Base-by-base conservation (phyloP, 225 moss, liverwort and hornwort genomes). In the Neckera pumila region DNA sequence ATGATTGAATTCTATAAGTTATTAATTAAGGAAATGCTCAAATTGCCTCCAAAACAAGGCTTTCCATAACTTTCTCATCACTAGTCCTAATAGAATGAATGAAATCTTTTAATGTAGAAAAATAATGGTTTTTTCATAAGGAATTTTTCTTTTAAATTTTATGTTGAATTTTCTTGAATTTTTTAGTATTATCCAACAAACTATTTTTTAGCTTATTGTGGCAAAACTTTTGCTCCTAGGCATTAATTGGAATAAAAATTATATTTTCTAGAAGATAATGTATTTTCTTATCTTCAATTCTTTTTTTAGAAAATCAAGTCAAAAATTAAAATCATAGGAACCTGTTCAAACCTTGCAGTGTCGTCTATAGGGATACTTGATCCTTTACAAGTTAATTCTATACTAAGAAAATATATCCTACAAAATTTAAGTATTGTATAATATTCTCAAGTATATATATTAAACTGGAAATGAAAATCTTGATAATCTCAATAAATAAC, bases 291-390 rank as follows among this genome's bases (percentile, higher is more conserved):
- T 64, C 27, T 64, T 33, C 9, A 16, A 31, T 6, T 26, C 45
- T 26, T 3, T 28, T 28, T 15, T 18, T 12, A 34, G 18, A 65
- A 34, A 65, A 67, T n/a, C 4, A 21, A 67, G 4, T 21, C 1
- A 36, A 36, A 34, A 36, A 36, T 34, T 34, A 5, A 65, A 8
- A 65, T 65, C 6, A 65, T 36, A 66, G 0, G 36, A 66, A 19
- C 66, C 2, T 19, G 1, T 2, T 4, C 5, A 19, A 17, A 36
- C 3, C 65, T 65, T 65, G 17, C 2, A 33, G 1, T 63, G 2
- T 33, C 17, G 3, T 3, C 0, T 1, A 0, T 36, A 2, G 36
- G 2, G 21, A 12, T 3, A 38, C 3, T 13, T 38, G 23, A 12
- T 69, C 22, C 7, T 22, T 38, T 7, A 38, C 5, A 0, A 0